Evolutionary conservation across 495 filamentous ascomycete species (phyloP).

Genomic region (Aspergillus baeticus): DNA sequence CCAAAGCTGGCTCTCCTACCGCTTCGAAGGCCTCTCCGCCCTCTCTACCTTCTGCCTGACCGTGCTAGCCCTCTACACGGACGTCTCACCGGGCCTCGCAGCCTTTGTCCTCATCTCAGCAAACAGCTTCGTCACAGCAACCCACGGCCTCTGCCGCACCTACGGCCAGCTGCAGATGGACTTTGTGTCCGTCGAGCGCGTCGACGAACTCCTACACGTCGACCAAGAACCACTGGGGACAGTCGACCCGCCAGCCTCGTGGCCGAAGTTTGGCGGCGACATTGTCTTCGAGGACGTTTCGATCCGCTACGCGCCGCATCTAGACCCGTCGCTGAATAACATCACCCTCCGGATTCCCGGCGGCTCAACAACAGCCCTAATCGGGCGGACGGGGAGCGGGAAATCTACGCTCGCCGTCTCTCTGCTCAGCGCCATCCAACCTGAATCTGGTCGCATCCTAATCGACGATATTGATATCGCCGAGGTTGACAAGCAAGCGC

Average conservation of each 20-base stretch:
- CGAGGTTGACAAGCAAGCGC: conserved; percentile 56
- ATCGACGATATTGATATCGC: conserved; percentile 61
- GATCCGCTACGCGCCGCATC: conserved; percentile 71
- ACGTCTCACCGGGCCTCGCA: conserved; percentile 67
- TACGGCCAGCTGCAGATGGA: conserved; percentile 88
- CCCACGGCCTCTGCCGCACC: conserved; percentile 67
- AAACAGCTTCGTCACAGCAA: conserved; percentile 56
- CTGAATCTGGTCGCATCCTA: conserved; percentile 53
- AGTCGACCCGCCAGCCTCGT: conserved; percentile 66
- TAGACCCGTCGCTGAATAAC: conserved; percentile 64
- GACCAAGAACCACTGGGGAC: conserved; percentile 69
- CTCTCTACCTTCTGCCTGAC: conserved; percentile 70
- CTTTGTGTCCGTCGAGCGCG: conserved; percentile 81
- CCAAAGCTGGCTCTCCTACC: conserved; percentile 77
- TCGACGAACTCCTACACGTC: conserved; percentile 72
- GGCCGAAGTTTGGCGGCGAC: conserved; percentile 67
- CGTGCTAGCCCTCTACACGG: conserved; percentile 64
- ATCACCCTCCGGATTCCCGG: conserved; percentile 69
- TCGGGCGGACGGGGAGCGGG: conserved; percentile 63
- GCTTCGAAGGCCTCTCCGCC: conserved; percentile 71
- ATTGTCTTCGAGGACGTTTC: conserved; percentile 76
- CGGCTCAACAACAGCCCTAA: conserved; percentile 65
- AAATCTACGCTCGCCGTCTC: conserved; percentile 68
- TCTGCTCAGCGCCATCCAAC: conserved; percentile 56
- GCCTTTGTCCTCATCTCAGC: conserved; percentile 64